Conservation (phyloP, 139 green algal genomes). For the Chlamydomonas asymmetrica region DNA sequence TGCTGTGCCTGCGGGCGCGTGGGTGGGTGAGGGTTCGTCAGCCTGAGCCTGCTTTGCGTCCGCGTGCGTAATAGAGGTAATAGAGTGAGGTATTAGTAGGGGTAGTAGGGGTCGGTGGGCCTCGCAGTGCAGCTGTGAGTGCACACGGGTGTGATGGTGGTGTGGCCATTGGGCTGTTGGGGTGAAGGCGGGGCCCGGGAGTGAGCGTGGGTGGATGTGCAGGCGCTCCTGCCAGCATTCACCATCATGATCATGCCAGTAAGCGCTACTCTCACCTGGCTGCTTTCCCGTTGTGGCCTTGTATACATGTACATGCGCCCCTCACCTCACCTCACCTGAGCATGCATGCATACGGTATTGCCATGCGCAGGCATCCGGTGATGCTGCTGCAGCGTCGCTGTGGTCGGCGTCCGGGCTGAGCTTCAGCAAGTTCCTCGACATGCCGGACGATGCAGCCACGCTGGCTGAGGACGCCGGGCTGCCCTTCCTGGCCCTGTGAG, state of each 20-base stretch:
- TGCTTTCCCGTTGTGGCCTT: background rate
- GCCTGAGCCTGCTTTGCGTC: background rate
- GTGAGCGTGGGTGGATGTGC: background rate
- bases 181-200: background rate
- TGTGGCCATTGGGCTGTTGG: background rate
- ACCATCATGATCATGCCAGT: background rate
- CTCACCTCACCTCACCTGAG: background rate
- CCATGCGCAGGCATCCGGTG: background rate
- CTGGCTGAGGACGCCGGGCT: background rate
- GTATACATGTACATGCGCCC: background rate
- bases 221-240: background rate
- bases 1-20: too few species aligned
- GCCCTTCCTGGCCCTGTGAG: slow-evolving; percentile 6
- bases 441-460: background rate
- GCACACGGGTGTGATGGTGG: too few species aligned
- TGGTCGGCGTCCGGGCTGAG: slow-evolving; percentile 13
- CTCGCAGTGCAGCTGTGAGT: too few species aligned
- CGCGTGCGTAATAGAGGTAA: background rate
- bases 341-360: too few species aligned
- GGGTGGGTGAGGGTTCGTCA: background rate
- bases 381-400: background rate
- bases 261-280: background rate
- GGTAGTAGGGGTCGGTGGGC: background rate
- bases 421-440: background rate
- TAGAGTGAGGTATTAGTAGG: background rate